Evolutionary conservation across 768 basidiomycete genomes (phyloP), one percentile per base, ranked within the genome.

Genomic region (Auriculariales sp.): DNA sequence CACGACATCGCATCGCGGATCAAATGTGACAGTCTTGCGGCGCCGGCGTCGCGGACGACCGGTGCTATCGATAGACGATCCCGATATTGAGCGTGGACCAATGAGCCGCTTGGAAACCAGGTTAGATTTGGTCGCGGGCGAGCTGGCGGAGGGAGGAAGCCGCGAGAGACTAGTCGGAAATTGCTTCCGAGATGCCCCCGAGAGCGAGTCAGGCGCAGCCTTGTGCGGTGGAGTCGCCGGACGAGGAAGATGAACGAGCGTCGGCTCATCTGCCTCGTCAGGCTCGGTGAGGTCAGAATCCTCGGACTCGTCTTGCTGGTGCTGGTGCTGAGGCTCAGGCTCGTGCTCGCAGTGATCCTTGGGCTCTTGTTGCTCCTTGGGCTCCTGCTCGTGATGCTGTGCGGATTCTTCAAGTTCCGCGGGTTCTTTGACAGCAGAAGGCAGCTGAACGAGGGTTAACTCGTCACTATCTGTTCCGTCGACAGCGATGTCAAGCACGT

Each of bases 21-120:
- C 74, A 51, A 84, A 92, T 1, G 77, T 83, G 25, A 92, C 89
- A 0, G 77, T 88, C 62, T 88, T 90, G 53, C 83, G 64, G 27
- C 77, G 71, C 56, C 76, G 74, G 48, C 28, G 35, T 46, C 46
- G 33, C 48, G 34, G 31, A 28, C 45, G 46, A 42, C 39, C 31
- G 22, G 35, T 34, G 45, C 45, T 46, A 7, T 29, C 39, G 7
- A 34, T 44, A n/a, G 53, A 46, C 14, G 56, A 51, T 19, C 48
- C 49, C 3, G 58, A 58, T 10, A 51, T 52, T 4, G 74, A 65
- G 28, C 87, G 80, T 3, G 87, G 87, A 2, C 88, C 87, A 56
- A 82, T 81, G 55, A 87, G 71, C 30, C 83, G 75, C 54, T 75
- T 77, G 1, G 79, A 81, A 25, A 83, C 80, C 15, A 86, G 74